Base-by-base conservation (phyloP, 2,329 filamentous ascomycete genomes). In the Westerdykella sp. region DNA sequence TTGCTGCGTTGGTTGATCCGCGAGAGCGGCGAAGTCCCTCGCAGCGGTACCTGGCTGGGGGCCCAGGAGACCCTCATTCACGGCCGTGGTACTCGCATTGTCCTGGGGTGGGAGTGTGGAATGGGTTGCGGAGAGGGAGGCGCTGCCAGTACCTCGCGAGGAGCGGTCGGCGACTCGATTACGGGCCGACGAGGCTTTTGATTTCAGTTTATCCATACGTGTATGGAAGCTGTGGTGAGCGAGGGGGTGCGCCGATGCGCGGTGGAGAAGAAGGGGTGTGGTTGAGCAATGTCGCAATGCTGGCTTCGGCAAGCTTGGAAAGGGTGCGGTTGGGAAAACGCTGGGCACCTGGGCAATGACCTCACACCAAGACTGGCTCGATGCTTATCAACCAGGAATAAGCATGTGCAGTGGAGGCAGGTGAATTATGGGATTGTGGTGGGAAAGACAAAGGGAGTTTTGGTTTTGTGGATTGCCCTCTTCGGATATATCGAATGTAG, bases 191-290 rank as follows among this genome's bases (percentile, higher is more conserved):
- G 59, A 55, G 48, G 62, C 54, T 55, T 63, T 63, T 14, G 49
- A 43, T 52, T 59, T 63, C 23, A 65, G 47, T 40, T 53, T 63
- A 47, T 67, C 62, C 63, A 67, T 67, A 37, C 35, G 25, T 28
- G 9, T 10, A 28, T 12, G 25, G 11, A n/a, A 22, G 36, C 6
- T 6, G 36, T 15, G 18, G 21, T 10, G 25, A 9, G 25, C 4
- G 25, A 10, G 25, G 4, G 11, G 11, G 38, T 21, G 31, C 22
- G 36, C 16, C 7, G 34, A 35, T 14, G 14, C 3, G 34, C 14
- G 34, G 4, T 9, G 16, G 7, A 9, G n/a, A 6, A 15, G 34
- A 21, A 15, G 36, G 22, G 13, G 36, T 12, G 7, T 6, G 6
- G 36, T 25, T 12, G 34, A 5, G 13, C 34, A 35, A 28, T 21